Percentiles rank a stretch among this genome's conserved stretches.
Evolutionary conservation across 352 stramenopile species (phyloP).

Genomic region (Chrysophaeum taylorii): DNA sequence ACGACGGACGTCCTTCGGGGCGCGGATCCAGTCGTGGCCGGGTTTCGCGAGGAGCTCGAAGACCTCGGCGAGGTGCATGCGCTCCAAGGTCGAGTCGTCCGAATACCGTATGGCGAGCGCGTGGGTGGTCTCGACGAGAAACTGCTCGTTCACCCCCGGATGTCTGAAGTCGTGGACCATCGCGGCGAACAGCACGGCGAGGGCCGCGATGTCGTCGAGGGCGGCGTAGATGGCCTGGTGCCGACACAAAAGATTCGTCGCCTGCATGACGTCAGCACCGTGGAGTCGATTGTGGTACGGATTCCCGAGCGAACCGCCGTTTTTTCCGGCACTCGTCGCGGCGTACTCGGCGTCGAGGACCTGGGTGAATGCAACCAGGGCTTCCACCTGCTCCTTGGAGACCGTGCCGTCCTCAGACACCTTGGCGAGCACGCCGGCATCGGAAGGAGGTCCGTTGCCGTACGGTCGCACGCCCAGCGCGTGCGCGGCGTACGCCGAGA

Average conservation of each 20-base stretch:
- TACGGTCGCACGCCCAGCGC: background rate
- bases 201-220: background rate
- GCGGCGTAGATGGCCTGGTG: background rate
- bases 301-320: too few species aligned
- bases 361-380: background rate
- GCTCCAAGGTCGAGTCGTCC: slow-evolving; percentile 62
- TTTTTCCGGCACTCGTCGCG: background rate
- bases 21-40: slow-evolving; percentile 16
- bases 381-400: background rate
- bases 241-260: slow-evolving; percentile 21
- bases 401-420: background rate
- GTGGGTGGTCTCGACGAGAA: slow-evolving; percentile 54
- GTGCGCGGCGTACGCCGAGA: background rate
- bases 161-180: slow-evolving; percentile 69
- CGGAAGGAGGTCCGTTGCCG: too few species aligned
- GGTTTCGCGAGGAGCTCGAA: slow-evolving; percentile 24
- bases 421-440: background rate
- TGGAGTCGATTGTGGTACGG: slow-evolving; percentile 34
- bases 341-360: background rate
- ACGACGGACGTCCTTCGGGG: background rate
- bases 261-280: slow-evolving; percentile 32
- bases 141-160: slow-evolving; percentile 64
- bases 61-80: slow-evolving; percentile 29
- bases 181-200: slow-evolving; percentile 50
- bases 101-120: slow-evolving; percentile 68